These are phyloP conservation scores for Madurella mycetomatis DNA, from an alignment of 2,329 filamentous ascomycete species.

Conservation along the genomic window DNA sequence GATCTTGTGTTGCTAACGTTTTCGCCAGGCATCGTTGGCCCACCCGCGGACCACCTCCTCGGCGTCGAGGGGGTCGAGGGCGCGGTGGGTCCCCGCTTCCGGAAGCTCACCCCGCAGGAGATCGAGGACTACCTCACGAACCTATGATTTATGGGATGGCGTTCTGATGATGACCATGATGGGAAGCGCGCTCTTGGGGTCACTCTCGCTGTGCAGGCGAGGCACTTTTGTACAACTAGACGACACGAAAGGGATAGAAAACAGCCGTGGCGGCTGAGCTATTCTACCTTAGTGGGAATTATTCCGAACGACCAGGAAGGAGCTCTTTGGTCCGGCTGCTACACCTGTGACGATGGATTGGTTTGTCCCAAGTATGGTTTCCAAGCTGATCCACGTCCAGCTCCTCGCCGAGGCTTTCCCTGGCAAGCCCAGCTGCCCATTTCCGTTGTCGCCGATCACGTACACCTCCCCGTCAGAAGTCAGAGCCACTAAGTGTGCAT, in stretches of 20 bases:
- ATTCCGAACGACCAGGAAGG: constrained; percentile 42
- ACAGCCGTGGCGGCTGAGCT: constrained; percentile 9
- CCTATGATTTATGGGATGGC: constrained; percentile 56
- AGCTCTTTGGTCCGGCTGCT: constrained; percentile 45
- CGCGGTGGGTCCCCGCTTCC: constrained; percentile 79
- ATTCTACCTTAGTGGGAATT: constrained; percentile 15
- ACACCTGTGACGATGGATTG: constrained; percentile 37
- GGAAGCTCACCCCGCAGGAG: constrained; percentile 93
- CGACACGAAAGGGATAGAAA: constrained; percentile 30
- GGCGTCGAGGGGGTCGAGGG: constrained; percentile 87
- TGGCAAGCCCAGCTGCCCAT: constrained; percentile 55
- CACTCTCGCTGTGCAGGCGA: constrained; percentile 17
- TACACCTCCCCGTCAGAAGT: constrained; percentile 47
- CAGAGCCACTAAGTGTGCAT: constrained; percentile 54
- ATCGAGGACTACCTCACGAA: constrained; percentile 99
- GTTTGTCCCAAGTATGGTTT: constrained; percentile 16
- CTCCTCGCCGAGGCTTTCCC: constrained; percentile 13
- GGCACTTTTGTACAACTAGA: constrained; percentile 40
- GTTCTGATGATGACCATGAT: constrained; percentile 16
- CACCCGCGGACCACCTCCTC: constrained; percentile 86
- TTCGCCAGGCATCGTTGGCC: constrained; percentile 78
- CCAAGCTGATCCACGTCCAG: constrained; percentile 35
- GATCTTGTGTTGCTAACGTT: constrained; percentile 21
- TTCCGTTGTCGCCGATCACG: constrained; percentile 51
- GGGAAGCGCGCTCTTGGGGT: constrained; percentile 17